Conservation (phyloP, 495 filamentous ascomycete species). For the Talaromyces thailandensis region DNA sequence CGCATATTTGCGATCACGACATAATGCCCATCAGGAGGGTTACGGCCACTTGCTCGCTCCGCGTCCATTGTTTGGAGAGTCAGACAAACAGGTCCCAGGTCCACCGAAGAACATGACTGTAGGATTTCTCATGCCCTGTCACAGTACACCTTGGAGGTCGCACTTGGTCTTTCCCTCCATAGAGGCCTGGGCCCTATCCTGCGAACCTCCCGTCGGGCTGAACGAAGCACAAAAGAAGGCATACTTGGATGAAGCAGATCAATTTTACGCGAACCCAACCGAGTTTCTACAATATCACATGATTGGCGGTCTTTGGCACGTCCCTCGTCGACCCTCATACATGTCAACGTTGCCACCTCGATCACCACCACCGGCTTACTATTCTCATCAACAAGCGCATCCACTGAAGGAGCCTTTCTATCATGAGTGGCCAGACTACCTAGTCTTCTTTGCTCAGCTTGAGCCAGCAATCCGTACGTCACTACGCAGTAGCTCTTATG, state of each 20-base stretch:
- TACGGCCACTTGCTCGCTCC: conserved; percentile 9
- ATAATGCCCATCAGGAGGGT: conserved; percentile 15
- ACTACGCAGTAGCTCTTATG: conserved; percentile 50
- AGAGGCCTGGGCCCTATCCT: conserved; percentile 78
- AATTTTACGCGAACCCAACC: conserved; percentile 65
- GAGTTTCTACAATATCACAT: conserved; percentile 50
- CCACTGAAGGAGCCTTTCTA: background rate
- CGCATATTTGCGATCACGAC: conserved; percentile 62
- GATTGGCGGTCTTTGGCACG: conserved; percentile 28
- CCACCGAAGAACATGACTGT: conserved; percentile 47
- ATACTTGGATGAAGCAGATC: conserved; percentile 85
- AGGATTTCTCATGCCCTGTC: conserved; percentile 94
- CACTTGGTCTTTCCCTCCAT: conserved; percentile 69
- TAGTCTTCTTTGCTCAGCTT: conserved; percentile 57
- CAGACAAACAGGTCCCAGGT: background rate
- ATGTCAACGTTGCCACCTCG: background rate
- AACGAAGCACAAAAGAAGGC: conserved; percentile 41
- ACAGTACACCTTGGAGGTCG: conserved; percentile 93
- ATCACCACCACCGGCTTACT: background rate
- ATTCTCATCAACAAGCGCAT: conserved; percentile 2
- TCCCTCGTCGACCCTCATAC: conserved; percentile 33
- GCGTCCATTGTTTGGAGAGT: conserved; percentile 6
- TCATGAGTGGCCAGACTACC: conserved; percentile 50
- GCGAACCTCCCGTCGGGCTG: conserved; percentile 76
- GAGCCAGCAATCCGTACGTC: conserved; percentile 38